Percentiles rank a stretch among this genome's conserved stretches.
These are phyloP conservation scores for Sphaerulina populicola DNA, from an alignment of 2,329 filamentous ascomycete species.

Conservation along the genomic window DNA sequence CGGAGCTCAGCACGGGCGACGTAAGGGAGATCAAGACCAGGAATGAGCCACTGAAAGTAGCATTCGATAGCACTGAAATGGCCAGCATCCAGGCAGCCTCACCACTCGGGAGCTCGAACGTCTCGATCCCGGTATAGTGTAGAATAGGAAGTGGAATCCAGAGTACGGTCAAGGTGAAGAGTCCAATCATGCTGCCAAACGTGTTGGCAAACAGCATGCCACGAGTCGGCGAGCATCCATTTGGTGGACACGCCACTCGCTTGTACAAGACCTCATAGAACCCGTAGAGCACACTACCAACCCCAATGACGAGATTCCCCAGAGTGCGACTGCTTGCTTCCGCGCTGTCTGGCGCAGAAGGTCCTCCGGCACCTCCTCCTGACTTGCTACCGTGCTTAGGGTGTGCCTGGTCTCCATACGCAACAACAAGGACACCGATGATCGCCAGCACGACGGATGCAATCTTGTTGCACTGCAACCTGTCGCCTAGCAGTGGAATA, in stretches of 20 bases:
- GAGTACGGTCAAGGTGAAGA: constrained; percentile 75
- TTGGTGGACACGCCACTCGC: constrained; percentile 81
- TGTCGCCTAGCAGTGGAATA: constrained; percentile 80
- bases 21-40: constrained; percentile 88
- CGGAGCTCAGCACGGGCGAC: constrained; percentile 74
- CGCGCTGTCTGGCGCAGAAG: constrained; percentile 39
- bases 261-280: constrained; percentile 98
- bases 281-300: constrained; percentile 86
- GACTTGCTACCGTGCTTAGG: constrained; percentile 49
- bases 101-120: constrained; percentile 71
- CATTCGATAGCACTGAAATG: constrained; percentile 77
- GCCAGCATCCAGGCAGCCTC: constrained; percentile 70
- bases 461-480: constrained; percentile 73
- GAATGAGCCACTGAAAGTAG: constrained; percentile 86
- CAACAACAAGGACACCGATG: constrained; percentile 82
- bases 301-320: constrained; percentile 85
- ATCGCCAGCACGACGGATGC: constrained; percentile 82
- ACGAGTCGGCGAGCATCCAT: constrained; percentile 73
- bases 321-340: constrained; percentile 60
- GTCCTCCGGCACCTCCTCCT: constrained; percentile 45
- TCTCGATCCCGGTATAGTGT: constrained; percentile 69
- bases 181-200: constrained; percentile 78
- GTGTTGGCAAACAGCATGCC: constrained; percentile 94
- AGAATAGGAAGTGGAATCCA: constrained; percentile 88
- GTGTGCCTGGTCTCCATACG: constrained; percentile 65